Evolutionary conservation across 352 stramenopile genomes (phyloP).

Genomic region (Pythium grandisporangium): DNA sequence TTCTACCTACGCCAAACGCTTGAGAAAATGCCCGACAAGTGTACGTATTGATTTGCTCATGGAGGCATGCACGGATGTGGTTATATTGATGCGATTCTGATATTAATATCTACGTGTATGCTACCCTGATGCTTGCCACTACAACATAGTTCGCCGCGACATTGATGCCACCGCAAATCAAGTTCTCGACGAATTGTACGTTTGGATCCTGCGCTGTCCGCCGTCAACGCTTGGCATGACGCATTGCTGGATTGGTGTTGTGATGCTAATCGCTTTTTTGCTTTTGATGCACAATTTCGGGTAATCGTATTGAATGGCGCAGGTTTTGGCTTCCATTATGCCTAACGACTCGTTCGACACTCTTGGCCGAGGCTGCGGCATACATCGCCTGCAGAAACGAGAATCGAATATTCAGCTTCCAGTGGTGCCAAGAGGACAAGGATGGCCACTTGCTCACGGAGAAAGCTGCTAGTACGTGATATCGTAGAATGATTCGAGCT

Average conservation of each 20-base stretch:
- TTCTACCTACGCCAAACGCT: conserved; percentile 51
- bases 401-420: conserved; percentile 71
- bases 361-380: conserved; percentile 61
- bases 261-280: too few species aligned
- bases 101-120: too few species aligned
- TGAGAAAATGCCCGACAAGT: conserved; percentile 68
- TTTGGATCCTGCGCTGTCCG: too few species aligned
- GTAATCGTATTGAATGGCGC: neutral
- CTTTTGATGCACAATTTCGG: neutral
- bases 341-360: conserved; percentile 32
- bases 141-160: conserved; percentile 27
- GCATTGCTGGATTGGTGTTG: too few species aligned
- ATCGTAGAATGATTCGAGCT: too few species aligned
- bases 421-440: conserved; percentile 49
- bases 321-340: conserved; percentile 69
- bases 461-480: conserved; percentile 50
- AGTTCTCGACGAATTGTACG: conserved; percentile 59
- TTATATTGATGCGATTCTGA: too few species aligned
- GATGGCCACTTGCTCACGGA: conserved; percentile 52
- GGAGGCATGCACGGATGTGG: too few species aligned
- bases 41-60: conserved; percentile 26
- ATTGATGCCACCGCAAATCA: conserved; percentile 39
- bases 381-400: conserved; percentile 72
- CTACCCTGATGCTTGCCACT: too few species aligned
- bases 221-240: too few species aligned